Evolutionary conservation across 2,329 filamentous ascomycete species (phyloP).

Genomic region (Fusarium sp.): DNA sequence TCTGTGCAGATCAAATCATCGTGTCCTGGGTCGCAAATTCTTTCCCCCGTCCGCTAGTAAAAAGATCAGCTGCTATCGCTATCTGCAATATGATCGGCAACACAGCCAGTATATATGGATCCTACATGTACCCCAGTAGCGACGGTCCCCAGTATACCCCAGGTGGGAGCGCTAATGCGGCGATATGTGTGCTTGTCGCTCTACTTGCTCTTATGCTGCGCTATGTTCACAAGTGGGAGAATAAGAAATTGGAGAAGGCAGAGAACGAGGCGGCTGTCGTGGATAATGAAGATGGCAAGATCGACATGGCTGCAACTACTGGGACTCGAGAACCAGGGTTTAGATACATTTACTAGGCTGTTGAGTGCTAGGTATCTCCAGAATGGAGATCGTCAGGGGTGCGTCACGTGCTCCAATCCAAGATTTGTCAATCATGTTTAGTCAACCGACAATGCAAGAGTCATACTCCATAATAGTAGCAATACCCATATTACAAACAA

Average conservation of each 20-base stretch:
- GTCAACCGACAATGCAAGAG: not conserved
- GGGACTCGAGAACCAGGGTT: slow-evolving; percentile 4
- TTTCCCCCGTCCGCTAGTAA: slow-evolving; percentile 75
- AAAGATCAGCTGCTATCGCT: slow-evolving; percentile 73
- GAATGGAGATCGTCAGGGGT: not conserved
- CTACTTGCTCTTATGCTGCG: slow-evolving; percentile 64
- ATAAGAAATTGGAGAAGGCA: slow-evolving; percentile 66
- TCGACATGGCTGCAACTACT: not conserved
- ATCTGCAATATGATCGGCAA: slow-evolving; percentile 76
- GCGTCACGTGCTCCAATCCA: not conserved
- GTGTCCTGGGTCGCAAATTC: slow-evolving; percentile 77
- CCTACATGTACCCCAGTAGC: slow-evolving; percentile 59
- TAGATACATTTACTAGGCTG: slow-evolving; percentile 31
- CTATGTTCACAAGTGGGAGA: slow-evolving; percentile 67
- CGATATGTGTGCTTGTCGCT: slow-evolving; percentile 70
- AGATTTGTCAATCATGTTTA: not conserved
- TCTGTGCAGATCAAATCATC: slow-evolving; percentile 60
- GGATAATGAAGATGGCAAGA: not conserved
- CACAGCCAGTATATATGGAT: slow-evolving; percentile 59
- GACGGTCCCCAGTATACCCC: slow-evolving; percentile 58
- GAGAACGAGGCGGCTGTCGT: slow-evolving; percentile 42
- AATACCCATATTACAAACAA: not conserved
- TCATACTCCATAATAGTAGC: not conserved
- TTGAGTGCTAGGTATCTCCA: too few species aligned
- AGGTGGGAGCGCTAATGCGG: slow-evolving; percentile 70